Evolutionary conservation across 305 asterid genomes (phyloP), one percentile per base, ranked within the genome.

Genomic region (Petunia hybrid): DNA sequence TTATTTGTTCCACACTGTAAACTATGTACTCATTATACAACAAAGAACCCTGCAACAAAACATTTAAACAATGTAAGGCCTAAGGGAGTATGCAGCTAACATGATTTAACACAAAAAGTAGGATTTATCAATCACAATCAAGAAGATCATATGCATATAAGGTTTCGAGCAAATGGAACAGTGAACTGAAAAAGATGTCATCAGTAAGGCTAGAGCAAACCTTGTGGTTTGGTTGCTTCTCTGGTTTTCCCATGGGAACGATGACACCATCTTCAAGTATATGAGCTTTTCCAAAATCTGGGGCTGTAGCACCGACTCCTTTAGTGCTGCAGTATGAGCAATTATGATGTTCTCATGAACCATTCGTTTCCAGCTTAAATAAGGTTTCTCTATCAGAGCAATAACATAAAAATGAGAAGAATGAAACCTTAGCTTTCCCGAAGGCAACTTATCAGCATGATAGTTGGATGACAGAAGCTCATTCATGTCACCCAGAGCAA

Each of bases 401-500:
- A 48, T 7, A 76, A 71, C 71, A 87, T 53, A 16, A 70, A 10
- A 9, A 69, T 2, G 69, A 46, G 22, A 62, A 69, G 79, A 38
- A 57, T 41, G 68, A 75, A 64, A 95, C 99, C 99, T 95, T 43
- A 95, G 97, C 89, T 91, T 95, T 82, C 97, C 95, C 38, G 81
- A 66, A 14, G 97, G 97, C 85, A 95, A 89, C 83, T 90, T 91
- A 92, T 92, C 95, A 2, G 97, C 98, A 65, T 88, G 5, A 66
- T 84, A 91, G 80, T 93, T 80, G 69, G 97, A 87, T n/a, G 81
- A 53, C 40, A 40, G 81, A 60, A 93, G 87, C 88, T 93, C 99
- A 82, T 92, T 95, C 97, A 95, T 95, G 87, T 95, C 97, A 36
- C 99, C 98, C 53, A 95, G 89, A 69, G 99, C 97, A 87, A 95